Evolutionary conservation across 1,139 yeast species (phyloP).

Genomic region (Pichia sp.): DNA sequence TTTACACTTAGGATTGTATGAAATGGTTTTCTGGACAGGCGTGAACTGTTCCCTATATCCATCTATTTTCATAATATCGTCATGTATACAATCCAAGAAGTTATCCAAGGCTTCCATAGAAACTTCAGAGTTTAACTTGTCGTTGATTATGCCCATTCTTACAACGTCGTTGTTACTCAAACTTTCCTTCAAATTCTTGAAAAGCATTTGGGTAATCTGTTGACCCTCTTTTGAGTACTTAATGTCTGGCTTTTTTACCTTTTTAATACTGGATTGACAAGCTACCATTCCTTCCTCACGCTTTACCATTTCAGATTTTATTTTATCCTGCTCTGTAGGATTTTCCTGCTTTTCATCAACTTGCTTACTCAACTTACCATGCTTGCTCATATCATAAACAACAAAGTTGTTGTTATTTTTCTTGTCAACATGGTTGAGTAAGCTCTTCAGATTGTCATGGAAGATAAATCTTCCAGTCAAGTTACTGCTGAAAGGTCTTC

Average conservation of each 20-base stretch:
- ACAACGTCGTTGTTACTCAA: neutral
- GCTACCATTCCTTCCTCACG: neutral
- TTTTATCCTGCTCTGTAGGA: neutral
- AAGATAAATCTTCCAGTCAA: constrained; percentile 33
- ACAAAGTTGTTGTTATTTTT: constrained; percentile 20
- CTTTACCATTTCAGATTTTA: neutral
- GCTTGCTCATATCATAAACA: constrained; percentile 19
- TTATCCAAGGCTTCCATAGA: constrained; percentile 13
- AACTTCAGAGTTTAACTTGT: constrained; percentile 6
- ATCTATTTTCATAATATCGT: constrained; percentile 12
- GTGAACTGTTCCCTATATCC: constrained; percentile 12
- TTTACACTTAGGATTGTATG: constrained; percentile 7
- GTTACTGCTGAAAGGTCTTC: constrained; percentile 37
- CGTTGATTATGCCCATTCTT: constrained; percentile 5
- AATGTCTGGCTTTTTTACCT: neutral
- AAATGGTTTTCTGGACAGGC: constrained; percentile 11
- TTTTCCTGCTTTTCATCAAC: neutral
- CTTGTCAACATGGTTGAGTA: constrained; percentile 25
- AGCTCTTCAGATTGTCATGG: constrained; percentile 25
- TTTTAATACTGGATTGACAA: neutral
- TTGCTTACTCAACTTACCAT: neutral
- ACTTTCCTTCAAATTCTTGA: constrained; percentile 6
- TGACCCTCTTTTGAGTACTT: neutral
- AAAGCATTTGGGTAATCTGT: constrained; percentile 4
- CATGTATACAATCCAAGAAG: constrained; percentile 12